A percentile compares a stretch with the other conserved stretches of the same genome.
These are phyloP conservation scores for Violaceomyces palustris DNA, from an alignment of 1,284 basidiomycete genomes.

Conservation along the genomic window DNA sequence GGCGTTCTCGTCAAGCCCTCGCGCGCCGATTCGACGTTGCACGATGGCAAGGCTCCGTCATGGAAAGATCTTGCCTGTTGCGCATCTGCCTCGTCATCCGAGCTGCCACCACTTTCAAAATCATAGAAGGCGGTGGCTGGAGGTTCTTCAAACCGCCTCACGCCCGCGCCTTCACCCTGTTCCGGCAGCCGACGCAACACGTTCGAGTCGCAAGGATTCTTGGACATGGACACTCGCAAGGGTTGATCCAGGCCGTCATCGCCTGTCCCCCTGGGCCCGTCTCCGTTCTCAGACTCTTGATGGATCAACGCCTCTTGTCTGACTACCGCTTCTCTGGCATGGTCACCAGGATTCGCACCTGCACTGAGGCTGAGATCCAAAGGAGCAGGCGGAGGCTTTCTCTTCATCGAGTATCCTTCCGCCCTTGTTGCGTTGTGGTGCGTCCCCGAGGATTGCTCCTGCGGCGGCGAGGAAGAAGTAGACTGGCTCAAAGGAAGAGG, in stretches of 20 bases:
- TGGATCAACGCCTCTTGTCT: neutral
- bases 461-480: neutral
- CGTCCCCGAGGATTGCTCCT: constrained; percentile 7
- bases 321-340: neutral
- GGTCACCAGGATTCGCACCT: neutral
- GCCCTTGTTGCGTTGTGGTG: constrained; percentile 8
- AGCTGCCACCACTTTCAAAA: too few relatives aligned
- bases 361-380: neutral
- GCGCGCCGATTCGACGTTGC: neutral
- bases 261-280: constrained; percentile 9
- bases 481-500: neutral
- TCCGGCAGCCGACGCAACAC: neutral
- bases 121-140: constrained; percentile 15
- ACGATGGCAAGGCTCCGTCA: neutral
- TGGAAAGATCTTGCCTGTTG: constrained; percentile 1
- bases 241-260: constrained; percentile 6
- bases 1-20: neutral
- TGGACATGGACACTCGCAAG: neutral
- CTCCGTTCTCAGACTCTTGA: too few relatives aligned
- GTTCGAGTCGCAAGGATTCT: constrained; percentile 1
- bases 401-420: constrained; percentile 6
- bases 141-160: too few relatives aligned
- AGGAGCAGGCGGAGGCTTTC: constrained; percentile 16
- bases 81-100: neutral
- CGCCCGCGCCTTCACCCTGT: neutral